A percentile compares a stretch with the other conserved stretches of the same genome.
Conservation (phyloP, 176 grass and related monocot genomes). For the Phyllostachys edulis region DNA sequence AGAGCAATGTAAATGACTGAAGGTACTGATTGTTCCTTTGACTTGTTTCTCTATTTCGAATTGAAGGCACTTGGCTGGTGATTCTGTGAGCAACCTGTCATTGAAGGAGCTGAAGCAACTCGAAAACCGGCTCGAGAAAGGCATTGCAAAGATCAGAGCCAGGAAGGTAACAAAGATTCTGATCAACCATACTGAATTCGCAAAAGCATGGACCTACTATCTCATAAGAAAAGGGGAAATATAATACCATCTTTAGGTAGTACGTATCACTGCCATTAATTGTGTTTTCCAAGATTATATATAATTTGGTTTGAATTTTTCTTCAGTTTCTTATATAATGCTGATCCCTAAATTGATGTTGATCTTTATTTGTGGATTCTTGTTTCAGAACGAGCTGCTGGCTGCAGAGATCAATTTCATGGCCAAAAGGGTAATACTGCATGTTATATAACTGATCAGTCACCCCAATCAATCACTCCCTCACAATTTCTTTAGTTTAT, state of each 20-base stretch:
- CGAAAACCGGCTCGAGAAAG: conserved; percentile 71
- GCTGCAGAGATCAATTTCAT: conserved; percentile 66
- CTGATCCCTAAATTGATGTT: background rate
- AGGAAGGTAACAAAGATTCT: conserved; percentile 50
- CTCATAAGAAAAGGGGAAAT: background rate
- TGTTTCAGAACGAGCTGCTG: conserved; percentile 66
- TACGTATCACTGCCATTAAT: background rate
- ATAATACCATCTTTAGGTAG: background rate
- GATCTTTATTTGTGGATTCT: background rate
- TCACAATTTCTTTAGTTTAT: background rate
- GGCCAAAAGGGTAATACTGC: conserved; percentile 55
- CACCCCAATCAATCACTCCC: background rate
- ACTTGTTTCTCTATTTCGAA: conserved; percentile 21
- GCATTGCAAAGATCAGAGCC: conserved; percentile 72
- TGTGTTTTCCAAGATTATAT: background rate
- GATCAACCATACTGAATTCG: background rate
- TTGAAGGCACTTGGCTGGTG: conserved; percentile 65
- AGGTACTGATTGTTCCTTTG: background rate
- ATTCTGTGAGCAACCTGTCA: conserved; percentile 50
- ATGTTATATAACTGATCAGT: background rate
- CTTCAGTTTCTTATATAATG: conserved; percentile 20
- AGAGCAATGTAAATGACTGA: background rate
- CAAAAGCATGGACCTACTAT: background rate
- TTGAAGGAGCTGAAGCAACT: conserved; percentile 80
- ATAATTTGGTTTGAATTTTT: background rate